Evolutionary conservation across 2,329 filamentous ascomycete genomes (phyloP), one percentile per base, ranked within the genome.

Genomic region (Penicillium sp.): DNA sequence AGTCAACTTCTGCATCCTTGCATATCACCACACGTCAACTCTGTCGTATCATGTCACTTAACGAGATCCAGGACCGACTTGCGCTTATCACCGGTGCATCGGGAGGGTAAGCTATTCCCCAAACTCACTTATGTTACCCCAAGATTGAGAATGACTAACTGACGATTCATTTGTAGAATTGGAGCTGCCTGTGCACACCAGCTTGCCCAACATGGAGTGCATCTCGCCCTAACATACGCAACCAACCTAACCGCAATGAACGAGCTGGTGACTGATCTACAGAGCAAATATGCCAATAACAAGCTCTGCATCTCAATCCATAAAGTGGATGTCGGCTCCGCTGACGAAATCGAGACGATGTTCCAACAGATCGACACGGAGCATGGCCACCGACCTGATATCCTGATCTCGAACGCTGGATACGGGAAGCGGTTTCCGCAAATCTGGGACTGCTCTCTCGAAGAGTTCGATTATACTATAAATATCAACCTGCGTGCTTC

Each of bases 351-450:
- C 31, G 70, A 79, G 40, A 66, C 69, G 4, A 77, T 88, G 61
- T 86, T 84, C 54, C 62, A 74, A 14, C 78, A 85, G 53, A 81
- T 88, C 41, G 72, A 78, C 45, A 65, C 72, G 0, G 66, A 80
- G 48, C 84, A 88, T 66, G 76, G 75, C 11, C 76, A 81, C 53
- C 76, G 77, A 2, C 83, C 84, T 0, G 83, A 88, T 63, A 87
- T 89, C 22, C 74, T 89, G 3, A 70, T 89, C 26, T 83, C 82
- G 10, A 89, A 89, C 64, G 87, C 87, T 1, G 86, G 86, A 0
- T 80, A 86, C 60, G 86, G 85, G 38, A 85, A 84, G 65, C 78
- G 84, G n/a, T 81, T 86, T 54, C 69, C 74, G 0, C 70, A 78
- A 25, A 77, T 84, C 45, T 75, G 79, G 65, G 84, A 87, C 55